phyloP scores from a whole-genome alignment of 169 alveolate species.

The Prorocentrum cordatum region DNA sequence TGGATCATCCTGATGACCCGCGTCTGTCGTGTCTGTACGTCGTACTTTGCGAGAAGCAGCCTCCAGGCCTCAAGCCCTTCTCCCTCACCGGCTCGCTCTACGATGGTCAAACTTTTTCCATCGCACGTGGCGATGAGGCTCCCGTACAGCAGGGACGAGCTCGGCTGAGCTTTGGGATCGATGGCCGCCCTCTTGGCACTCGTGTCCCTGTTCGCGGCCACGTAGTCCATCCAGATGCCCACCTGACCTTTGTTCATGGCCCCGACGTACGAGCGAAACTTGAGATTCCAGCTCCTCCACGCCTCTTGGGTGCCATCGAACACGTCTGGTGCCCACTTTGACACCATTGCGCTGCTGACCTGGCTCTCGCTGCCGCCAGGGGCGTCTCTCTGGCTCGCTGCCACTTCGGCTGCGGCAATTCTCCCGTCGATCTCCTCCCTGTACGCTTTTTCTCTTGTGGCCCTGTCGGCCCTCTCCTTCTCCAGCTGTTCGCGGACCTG shows the following conservation, averaged over 20 bases:
- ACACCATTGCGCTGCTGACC: not conserved
- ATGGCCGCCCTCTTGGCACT: not conserved
- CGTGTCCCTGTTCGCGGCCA: not conserved
- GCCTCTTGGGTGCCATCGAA: not conserved
- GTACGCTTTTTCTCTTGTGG: no score
- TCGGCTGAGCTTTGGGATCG: not conserved
- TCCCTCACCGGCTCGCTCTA: not conserved
- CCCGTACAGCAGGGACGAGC: not conserved
- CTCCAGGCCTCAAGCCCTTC: not conserved
- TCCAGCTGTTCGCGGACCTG: no score
- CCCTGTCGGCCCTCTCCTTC: no score
- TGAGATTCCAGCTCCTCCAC: not conserved
- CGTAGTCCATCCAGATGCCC: not conserved
- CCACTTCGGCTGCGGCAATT: no score
- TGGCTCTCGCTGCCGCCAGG: no score
- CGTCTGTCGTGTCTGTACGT: not conserved
- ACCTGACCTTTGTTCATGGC: not conserved
- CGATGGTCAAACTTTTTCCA: not conserved
- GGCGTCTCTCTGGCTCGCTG: no score
- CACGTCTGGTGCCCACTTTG: not conserved
- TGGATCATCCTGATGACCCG: not conserved
- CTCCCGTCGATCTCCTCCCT: no score
- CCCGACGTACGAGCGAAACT: not conserved
- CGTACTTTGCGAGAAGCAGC: not conserved
- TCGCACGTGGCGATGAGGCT: not conserved